Percentiles rank a stretch among this genome's conserved stretches.
These are phyloP conservation scores for Fomes fomentarius DNA, from an alignment of 1,284 basidiomycete genomes.

Conservation along the genomic window DNA sequence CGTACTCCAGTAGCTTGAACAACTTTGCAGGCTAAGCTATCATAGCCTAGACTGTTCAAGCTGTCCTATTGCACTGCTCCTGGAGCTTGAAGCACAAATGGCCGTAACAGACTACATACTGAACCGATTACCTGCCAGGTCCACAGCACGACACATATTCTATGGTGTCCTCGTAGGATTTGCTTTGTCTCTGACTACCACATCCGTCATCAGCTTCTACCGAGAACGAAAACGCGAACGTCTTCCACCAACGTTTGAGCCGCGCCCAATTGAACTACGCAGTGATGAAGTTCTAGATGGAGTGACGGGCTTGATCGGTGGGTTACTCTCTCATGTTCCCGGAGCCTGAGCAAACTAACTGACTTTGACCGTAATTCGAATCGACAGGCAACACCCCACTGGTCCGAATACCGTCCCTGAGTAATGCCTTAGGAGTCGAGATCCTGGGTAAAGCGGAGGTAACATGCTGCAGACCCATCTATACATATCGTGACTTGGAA, in stretches of 20 bases:
- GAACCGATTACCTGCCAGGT: constrained; percentile 33
- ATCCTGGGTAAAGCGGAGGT: constrained; percentile 97
- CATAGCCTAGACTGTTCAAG: neutral
- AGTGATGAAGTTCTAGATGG: constrained; percentile 78
- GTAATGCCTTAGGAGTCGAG: constrained; percentile 89
- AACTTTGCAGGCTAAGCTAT: neutral
- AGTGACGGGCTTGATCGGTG: constrained; percentile 84
- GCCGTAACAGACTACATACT: constrained; percentile 8
- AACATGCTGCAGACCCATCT: constrained; percentile 16
- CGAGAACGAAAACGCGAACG: constrained; percentile 48
- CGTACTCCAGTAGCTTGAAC: neutral
- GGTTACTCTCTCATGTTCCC: constrained; percentile 31
- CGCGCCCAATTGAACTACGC: constrained; percentile 74
- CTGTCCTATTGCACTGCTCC: too few relatives aligned
- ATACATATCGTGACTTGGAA: too few relatives aligned
- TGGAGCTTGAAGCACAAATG: neutral
- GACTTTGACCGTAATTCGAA: neutral
- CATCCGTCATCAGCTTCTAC: constrained; percentile 55
- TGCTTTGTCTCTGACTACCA: constrained; percentile 67
- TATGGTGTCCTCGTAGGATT: constrained; percentile 74
- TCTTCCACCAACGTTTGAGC: constrained; percentile 41
- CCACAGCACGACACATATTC: constrained; percentile 52
- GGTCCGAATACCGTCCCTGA: constrained; percentile 89
- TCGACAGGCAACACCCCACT: constrained; percentile 89
- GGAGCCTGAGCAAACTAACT: neutral